These are phyloP conservation scores for Blastobotrys parvus DNA, from an alignment of 805 yeast species.

Conservation along the genomic window DNA sequence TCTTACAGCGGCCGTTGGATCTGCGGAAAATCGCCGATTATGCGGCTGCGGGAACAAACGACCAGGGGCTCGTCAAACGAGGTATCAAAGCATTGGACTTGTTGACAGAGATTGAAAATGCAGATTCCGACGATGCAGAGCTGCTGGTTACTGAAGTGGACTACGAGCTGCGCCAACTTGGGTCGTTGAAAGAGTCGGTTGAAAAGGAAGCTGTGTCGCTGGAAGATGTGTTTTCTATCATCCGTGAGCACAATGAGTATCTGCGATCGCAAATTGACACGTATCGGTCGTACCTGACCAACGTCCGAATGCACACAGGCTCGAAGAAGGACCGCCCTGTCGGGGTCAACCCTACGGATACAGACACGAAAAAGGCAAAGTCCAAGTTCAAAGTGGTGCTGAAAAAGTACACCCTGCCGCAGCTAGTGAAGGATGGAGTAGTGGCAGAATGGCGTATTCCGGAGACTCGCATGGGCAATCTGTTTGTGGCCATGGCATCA, in stretches of 20 bases:
- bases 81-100: slow-evolving; percentile 27
- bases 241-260: slow-evolving; percentile 30
- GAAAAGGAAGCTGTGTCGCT: slow-evolving; percentile 26
- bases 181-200: slow-evolving; percentile 25
- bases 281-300: slow-evolving; percentile 28
- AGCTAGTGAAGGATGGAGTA: slow-evolving; percentile 22
- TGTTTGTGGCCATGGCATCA: slow-evolving; percentile 22
- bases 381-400: slow-evolving; percentile 14
- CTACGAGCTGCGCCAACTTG: slow-evolving; percentile 28
- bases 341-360: slow-evolving; percentile 4
- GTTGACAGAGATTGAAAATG: slow-evolving; percentile 20
- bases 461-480: slow-evolving; percentile 16
- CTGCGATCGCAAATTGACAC: slow-evolving; percentile 29
- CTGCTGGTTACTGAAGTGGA: slow-evolving; percentile 28
- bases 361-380: slow-evolving; percentile 2
- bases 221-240: slow-evolving; percentile 25
- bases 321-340: slow-evolving; percentile 19
- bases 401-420: slow-evolving; percentile 21
- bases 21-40: slow-evolving; percentile 24
- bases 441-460: slow-evolving; percentile 23
- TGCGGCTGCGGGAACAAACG: slow-evolving; percentile 24
- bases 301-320: slow-evolving; percentile 28
- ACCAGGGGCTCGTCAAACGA: slow-evolving; percentile 23
- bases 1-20: slow-evolving; percentile 22
- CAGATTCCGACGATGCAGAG: slow-evolving; percentile 19